Conservation (phyloP, 2,329 filamentous ascomycete genomes). For the Fusarium beomiforme region DNA sequence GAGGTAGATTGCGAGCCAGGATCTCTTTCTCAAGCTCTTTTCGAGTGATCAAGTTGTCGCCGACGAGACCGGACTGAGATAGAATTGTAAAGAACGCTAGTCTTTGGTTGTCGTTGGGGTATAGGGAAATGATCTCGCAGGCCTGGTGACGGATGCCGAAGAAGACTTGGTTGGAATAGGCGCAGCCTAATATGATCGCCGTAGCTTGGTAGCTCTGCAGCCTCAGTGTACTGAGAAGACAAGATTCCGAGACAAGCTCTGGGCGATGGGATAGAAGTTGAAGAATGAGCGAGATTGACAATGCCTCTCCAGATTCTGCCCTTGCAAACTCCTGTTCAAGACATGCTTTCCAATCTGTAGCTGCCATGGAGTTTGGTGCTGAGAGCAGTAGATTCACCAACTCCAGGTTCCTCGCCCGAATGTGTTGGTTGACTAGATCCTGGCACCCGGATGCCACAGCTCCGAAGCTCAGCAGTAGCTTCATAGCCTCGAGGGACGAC, state of each 20-base stretch:
- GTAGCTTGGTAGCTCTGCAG: neutral
- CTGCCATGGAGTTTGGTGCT: neutral
- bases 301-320: neutral
- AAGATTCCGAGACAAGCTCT: fast-evolving
- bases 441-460: neutral
- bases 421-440: neutral
- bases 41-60: neutral
- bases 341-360: neutral
- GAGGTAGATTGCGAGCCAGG: neutral
- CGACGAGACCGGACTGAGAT: neutral
- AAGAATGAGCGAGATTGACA: neutral
- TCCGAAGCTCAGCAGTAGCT: constrained; percentile 14
- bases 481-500: neutral
- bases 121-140: neutral
- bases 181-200: constrained; percentile 6
- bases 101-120: neutral
- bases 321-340: neutral
- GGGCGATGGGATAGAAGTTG: neutral
- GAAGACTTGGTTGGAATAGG: neutral
- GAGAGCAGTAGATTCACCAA: neutral
- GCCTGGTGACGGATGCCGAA: neutral
- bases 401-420: neutral
- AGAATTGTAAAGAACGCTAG: neutral
- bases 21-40: constrained; percentile 5
- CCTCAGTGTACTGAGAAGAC: neutral